phyloP scores from a whole-genome alignment of 306 rosid genomes.

The Rosa persica region DNA sequence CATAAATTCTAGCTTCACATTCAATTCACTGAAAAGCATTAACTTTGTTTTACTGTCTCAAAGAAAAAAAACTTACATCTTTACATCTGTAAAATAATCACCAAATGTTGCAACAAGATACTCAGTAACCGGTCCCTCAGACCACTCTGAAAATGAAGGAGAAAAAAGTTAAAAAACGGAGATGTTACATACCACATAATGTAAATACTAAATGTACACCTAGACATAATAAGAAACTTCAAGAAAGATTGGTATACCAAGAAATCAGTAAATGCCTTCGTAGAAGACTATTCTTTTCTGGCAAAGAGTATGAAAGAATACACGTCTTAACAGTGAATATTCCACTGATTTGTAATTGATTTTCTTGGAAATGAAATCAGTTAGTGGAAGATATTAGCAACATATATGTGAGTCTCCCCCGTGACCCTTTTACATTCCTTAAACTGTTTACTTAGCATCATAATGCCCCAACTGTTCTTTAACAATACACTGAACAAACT shows the following conservation, averaged over 20 bases:
- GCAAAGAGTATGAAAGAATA: not conserved
- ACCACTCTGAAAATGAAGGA: slow-evolving; percentile 67
- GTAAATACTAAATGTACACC: not conserved
- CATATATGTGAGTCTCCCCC: not conserved
- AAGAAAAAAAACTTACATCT: slow-evolving; percentile 64
- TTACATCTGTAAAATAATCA: slow-evolving; percentile 85
- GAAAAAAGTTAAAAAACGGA: slow-evolving; percentile 16
- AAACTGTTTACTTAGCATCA: not conserved
- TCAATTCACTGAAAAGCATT: not conserved
- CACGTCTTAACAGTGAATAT: not conserved
- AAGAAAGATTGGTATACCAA: no score
- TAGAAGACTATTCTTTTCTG: not conserved
- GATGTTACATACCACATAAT: not conserved
- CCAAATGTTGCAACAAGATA: slow-evolving; percentile 90
- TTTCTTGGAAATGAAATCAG: not conserved
- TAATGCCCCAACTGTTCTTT: not conserved
- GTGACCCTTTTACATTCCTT: not conserved
- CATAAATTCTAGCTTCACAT: slow-evolving; percentile 4
- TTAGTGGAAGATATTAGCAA: not conserved
- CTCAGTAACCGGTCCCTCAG: slow-evolving; percentile 90
- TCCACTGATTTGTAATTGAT: not conserved
- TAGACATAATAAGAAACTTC: not conserved
- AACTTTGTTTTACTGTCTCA: not conserved
- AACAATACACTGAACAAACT: not conserved
- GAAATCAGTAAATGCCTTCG: not conserved